Percentiles rank a stretch among this genome's conserved stretches.
These are phyloP conservation scores for Xylaria scruposa DNA, from an alignment of 495 filamentous ascomycete genomes.

Conservation along the genomic window DNA sequence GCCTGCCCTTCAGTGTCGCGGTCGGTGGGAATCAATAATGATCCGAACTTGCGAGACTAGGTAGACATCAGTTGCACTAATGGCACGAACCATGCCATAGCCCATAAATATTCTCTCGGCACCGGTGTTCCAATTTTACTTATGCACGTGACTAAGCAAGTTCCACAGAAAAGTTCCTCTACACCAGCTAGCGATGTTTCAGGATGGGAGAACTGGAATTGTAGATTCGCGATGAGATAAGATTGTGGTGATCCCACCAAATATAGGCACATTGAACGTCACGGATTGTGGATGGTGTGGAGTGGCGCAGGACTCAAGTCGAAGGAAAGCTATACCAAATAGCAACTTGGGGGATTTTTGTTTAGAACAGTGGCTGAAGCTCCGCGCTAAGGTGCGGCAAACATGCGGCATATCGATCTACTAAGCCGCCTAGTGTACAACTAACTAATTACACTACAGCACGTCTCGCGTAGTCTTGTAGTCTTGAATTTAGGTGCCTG, in stretches of 20 bases:
- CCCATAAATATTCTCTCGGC: background rate
- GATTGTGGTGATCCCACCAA: background rate
- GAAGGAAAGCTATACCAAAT: background rate
- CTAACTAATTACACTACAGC: background rate
- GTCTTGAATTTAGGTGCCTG: background rate
- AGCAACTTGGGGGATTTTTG: background rate
- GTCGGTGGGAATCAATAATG: background rate
- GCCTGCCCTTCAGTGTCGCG: background rate
- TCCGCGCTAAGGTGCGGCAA: background rate
- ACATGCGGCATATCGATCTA: background rate
- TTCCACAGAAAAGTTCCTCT: slow-evolving; percentile 12
- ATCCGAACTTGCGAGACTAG: background rate
- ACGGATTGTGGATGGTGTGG: slow-evolving; percentile 1
- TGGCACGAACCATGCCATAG: background rate
- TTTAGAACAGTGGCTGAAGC: slow-evolving; percentile 9
- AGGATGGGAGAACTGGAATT: slow-evolving; percentile 6
- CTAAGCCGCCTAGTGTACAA: background rate
- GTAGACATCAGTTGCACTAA: background rate
- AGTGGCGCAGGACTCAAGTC: background rate
- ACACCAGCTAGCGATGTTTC: background rate
- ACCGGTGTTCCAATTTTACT: background rate
- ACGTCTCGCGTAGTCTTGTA: background rate
- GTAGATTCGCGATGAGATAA: slow-evolving; percentile 11
- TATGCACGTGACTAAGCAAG: background rate
- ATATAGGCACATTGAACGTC: slow-evolving; percentile 3